Base-by-base conservation (phyloP, 2,329 filamentous ascomycete species). In the Trichoderma harzianum region DNA sequence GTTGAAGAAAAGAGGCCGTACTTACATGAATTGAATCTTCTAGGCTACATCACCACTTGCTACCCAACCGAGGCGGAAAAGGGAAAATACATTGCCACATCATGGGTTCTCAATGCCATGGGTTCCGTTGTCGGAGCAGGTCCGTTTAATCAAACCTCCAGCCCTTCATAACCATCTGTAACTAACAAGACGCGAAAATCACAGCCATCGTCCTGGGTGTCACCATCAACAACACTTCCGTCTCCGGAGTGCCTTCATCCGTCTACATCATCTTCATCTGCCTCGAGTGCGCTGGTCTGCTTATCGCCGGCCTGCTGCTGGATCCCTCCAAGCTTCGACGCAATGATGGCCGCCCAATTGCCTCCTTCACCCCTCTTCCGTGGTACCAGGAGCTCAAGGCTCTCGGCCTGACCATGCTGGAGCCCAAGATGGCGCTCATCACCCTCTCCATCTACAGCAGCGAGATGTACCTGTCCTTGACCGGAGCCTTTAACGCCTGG, bases 71-170 rank as follows among this genome's bases (percentile, higher is more conserved):
- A 97, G 82, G 82, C 89, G 36, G 88, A 89, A 74, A 97, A 97
- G 86, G 95, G 95, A 58, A 90, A 91, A 73, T 97, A 94, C 81
- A 97, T 97, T 80, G 93, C 92, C 73, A 91, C 90, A 84, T 97
- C 97, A 83, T 97, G 95, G 95, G 90, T 94, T 80, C 96, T 98
- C 78, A 97, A 97, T 86, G 97, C 97, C 82, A 82, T 95, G 72
- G 95, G 95, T 76, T 94, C 91, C 77, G 94, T 97, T 73, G 93
- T 97, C 80, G 95, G 95, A 74, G 70, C 70, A n/a, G n/a, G n/a
- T n/a, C n/a, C n/a, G n/a, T n/a, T n/a, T n/a, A n/a, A n/a, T n/a
- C n/a, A n/a, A n/a, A n/a, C n/a, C n/a, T n/a, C n/a, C n/a, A n/a
- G n/a, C n/a, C n/a, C n/a, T n/a, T n/a, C n/a, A n/a, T n/a, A n/a